Evolutionary conservation across 441 rosid species (phyloP).

Genomic region (Brassica balearica): DNA sequence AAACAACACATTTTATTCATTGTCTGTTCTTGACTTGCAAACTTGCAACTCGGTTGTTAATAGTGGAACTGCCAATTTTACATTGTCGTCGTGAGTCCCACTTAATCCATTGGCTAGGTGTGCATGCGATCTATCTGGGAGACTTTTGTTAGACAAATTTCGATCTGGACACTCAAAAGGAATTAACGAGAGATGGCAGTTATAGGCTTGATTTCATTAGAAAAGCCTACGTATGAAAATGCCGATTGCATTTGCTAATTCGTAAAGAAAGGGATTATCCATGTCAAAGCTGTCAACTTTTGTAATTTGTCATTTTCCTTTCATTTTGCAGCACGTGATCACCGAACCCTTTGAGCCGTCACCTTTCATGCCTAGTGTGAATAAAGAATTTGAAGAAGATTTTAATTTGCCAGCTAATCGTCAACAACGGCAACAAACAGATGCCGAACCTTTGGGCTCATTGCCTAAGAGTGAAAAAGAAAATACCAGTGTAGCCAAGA

Average conservation of each 20-base stretch:
- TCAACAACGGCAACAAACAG: slow-evolving; percentile 68
- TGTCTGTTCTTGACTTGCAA: slow-evolving; percentile 8
- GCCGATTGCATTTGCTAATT: slow-evolving; percentile 15
- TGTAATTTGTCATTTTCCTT: slow-evolving; percentile 1
- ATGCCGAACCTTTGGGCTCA: slow-evolving; percentile 40
- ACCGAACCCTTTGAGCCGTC: slow-evolving; percentile 96
- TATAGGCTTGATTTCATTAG: neutral
- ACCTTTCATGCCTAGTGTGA: slow-evolving; percentile 76
- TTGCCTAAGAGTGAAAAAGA: slow-evolving; percentile 63
- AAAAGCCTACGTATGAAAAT: neutral
- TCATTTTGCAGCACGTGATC: slow-evolving; percentile 73
- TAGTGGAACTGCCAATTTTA: neutral
- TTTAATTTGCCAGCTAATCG: slow-evolving; percentile 45
- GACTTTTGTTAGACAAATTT: slow-evolving; percentile 1
- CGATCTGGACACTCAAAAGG: slow-evolving; percentile 5
- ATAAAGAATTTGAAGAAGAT: slow-evolving; percentile 73
- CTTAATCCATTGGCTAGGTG: slow-evolving; percentile 18
- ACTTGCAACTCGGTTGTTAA: neutral
- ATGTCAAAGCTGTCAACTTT: slow-evolving; percentile 23
- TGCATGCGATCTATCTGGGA: slow-evolving; percentile 8
- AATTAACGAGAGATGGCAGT: slow-evolving; percentile 15
- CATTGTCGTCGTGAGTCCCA: slow-evolving; percentile 7
- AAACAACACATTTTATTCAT: neutral
- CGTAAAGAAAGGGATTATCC: slow-evolving; percentile 1
- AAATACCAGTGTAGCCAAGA: slow-evolving; percentile 86